phyloP scores from a whole-genome alignment of 2,329 filamentous ascomycete genomes.

The Akanthomyces uredinophilus region DNA sequence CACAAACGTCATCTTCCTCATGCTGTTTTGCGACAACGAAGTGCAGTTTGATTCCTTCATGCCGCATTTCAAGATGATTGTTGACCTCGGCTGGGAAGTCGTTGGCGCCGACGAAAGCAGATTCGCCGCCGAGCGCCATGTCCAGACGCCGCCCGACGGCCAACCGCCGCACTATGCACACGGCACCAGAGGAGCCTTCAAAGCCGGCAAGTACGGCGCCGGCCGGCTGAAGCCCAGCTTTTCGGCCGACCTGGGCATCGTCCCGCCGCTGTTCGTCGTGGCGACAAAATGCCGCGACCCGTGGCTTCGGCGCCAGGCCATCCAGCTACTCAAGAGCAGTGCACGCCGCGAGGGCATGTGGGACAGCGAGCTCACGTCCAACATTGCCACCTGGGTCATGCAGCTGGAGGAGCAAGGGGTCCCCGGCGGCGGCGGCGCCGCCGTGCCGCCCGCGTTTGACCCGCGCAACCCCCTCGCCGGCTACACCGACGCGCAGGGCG shows the following conservation, averaged over 20 bases:
- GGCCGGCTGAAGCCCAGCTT: slow-evolving; percentile 57
- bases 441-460: slow-evolving; percentile 25
- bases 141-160: not conserved
- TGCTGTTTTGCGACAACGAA: slow-evolving; percentile 56
- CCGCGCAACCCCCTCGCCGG: slow-evolving; percentile 18
- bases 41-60: slow-evolving; percentile 53
- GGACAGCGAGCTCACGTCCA: slow-evolving; percentile 57
- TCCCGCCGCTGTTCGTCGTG: slow-evolving; percentile 61
- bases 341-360: slow-evolving; percentile 64
- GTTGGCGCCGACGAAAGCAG: slow-evolving; percentile 53
- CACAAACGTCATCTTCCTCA: slow-evolving; percentile 51
- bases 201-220: slow-evolving; percentile 39
- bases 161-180: not conserved
- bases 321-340: slow-evolving; percentile 54
- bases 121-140: slow-evolving; percentile 40
- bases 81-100: slow-evolving; percentile 53
- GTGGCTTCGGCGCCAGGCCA: slow-evolving; percentile 52
- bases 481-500: slow-evolving; percentile 4
- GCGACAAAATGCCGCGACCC: slow-evolving; percentile 61
- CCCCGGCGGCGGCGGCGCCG: not conserved
- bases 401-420: slow-evolving; percentile 43
- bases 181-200: slow-evolving; percentile 29
- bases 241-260: slow-evolving; percentile 58
- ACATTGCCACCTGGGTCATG: slow-evolving; percentile 52
- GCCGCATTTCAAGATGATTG: slow-evolving; percentile 48